phyloP scores from a whole-genome alignment of 139 green algal genomes.

The Ostreobium quekettii region DNA sequence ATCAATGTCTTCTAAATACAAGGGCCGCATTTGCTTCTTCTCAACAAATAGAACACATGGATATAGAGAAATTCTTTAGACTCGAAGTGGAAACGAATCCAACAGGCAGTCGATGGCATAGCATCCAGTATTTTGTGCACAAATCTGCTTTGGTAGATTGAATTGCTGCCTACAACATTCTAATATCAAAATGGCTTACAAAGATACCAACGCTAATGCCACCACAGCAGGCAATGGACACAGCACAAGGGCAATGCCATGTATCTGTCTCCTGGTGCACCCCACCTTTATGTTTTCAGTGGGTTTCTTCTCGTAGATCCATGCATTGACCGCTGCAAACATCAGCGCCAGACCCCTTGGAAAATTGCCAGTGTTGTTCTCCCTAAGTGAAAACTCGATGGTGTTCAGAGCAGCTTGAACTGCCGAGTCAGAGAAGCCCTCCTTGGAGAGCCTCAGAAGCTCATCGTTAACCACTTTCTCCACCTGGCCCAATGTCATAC shows the following conservation, averaged over 20 bases:
- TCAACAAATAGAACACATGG: too few relatives aligned
- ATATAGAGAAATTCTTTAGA: too few relatives aligned
- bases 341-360: slow-evolving; percentile 92
- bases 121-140: too few relatives aligned
- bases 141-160: too few relatives aligned
- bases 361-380: slow-evolving; percentile 99
- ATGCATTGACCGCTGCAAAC: slow-evolving; percentile 83
- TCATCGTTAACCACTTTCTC: slow-evolving; percentile 74
- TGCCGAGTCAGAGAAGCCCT: slow-evolving; percentile 59
- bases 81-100: too few relatives aligned
- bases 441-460: slow-evolving; percentile 53
- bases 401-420: slow-evolving; percentile 94
- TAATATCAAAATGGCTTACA: too few relatives aligned
- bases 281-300: slow-evolving; percentile 70
- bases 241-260: neutral
- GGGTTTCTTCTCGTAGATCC: slow-evolving; percentile 94
- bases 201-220: neutral
- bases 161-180: too few relatives aligned
- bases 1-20: too few relatives aligned
- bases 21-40: too few relatives aligned
- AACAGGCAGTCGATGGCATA: too few relatives aligned
- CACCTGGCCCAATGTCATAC: slow-evolving; percentile 36
- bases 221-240: neutral
- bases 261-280: neutral
- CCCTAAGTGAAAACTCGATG: slow-evolving; percentile 94